phyloP scores from a whole-genome alignment of 2,329 filamentous ascomycete species.

The Colletotrichum cuscutae region DNA sequence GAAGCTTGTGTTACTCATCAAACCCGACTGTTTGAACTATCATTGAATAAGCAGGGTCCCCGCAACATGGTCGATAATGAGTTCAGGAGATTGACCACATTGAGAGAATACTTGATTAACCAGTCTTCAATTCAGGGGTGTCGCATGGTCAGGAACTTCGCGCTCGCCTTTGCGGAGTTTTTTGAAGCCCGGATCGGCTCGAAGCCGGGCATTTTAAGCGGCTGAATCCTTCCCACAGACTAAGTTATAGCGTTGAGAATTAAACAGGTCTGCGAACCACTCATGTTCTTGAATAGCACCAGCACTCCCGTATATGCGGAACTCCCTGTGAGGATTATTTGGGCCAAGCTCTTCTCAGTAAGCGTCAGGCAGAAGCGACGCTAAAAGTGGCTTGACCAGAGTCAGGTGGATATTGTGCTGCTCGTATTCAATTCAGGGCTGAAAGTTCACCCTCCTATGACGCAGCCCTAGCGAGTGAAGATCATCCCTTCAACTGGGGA shows the following conservation, averaged over 20 bases:
- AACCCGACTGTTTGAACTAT: too few species aligned
- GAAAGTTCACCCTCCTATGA: not conserved
- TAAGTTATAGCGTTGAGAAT: not conserved
- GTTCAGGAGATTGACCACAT: too few species aligned
- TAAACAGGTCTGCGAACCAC: not conserved
- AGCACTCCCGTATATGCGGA: not conserved
- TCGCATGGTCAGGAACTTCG: not conserved
- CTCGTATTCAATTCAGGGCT: not conserved
- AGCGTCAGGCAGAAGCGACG: not conserved
- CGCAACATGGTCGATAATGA: too few species aligned
- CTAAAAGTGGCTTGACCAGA: not conserved
- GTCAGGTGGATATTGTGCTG: not conserved
- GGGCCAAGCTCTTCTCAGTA: not conserved
- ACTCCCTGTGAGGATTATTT: not conserved
- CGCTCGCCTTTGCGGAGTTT: not conserved
- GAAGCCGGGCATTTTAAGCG: not conserved
- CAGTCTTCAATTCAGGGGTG: not conserved
- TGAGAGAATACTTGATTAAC: not conserved
- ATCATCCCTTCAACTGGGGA: not conserved
- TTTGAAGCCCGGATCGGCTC: not conserved
- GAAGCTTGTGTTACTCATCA: not conserved
- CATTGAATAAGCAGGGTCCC: too few species aligned
- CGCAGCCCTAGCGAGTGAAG: not conserved
- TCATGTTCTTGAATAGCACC: not conserved
- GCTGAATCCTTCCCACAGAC: not conserved